Base-by-base conservation (phyloP, 1,284 basidiomycete species). In the Meira nashicola region DNA sequence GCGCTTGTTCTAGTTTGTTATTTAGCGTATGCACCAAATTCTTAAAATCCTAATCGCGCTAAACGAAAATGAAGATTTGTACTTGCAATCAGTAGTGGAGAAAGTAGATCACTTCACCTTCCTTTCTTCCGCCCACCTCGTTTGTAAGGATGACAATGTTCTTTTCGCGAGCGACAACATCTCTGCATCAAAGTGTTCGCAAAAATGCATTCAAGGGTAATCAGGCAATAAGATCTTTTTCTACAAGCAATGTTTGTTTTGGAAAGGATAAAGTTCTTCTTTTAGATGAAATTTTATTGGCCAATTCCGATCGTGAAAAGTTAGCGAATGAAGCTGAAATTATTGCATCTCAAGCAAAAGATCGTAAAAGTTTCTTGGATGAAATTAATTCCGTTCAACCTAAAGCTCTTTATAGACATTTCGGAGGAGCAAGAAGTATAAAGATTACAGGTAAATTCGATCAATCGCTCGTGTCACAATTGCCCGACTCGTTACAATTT, bases 401-500 rank as follows among this genome's bases (percentile, higher is more conserved):
- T 5, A 39, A 14, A 17, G 50, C 50, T 3, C 85, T 94, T 62
- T 95, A 92, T 81, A 84, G 90, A 57, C 83, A 88, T 73, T 88
- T 89, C 78, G 79, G 76, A 12, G 71, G 71, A 1, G 65, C 70
- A 1, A 60, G 65, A n/a, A 71, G 68, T 1, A 51, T 74, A 51
- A 66, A 63, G 28, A 41, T 67, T 23, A 69, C 66, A 0, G 73
- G 71, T 38, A 60, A 63, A 40, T 74, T 75, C 54, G 73, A 75
- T 46, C 6, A 41, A 1, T 63, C 73, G 46, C 71, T 75, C 11
- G 64, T 75, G 1, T 55, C 53, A 1, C 50, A 59, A 43, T 66
- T 75, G 8, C 73, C 73, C 0, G 5, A 23, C 0, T 59, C 57
- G 3, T 57, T 73, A 46, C 60, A 64, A 17, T 75, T 66, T 47